Conservation (phyloP, 768 basidiomycete genomes). For the Collybia nuda region DNA sequence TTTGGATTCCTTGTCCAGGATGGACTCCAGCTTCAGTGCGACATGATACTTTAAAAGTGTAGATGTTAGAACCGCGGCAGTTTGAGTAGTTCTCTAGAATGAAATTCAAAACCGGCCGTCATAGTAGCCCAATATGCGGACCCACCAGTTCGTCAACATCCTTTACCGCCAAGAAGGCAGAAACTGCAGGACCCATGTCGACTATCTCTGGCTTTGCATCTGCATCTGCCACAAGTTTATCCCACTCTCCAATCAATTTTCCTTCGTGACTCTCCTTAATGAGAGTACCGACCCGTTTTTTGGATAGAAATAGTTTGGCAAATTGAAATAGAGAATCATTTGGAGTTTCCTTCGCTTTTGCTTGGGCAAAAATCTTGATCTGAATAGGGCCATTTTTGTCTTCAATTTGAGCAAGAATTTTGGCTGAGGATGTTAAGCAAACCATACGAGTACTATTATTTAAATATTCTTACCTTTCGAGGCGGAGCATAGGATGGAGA, state of each 20-base stretch:
- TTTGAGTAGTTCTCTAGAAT: constrained; percentile 72
- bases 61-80: constrained; percentile 76
- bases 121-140: constrained; percentile 6
- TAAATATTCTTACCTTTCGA: constrained; percentile 66
- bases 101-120: background rate
- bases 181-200: constrained; percentile 77
- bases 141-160: constrained; percentile 90
- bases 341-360: constrained; percentile 76
- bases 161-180: constrained; percentile 81
- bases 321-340: constrained; percentile 76
- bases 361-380: constrained; percentile 75
- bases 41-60: constrained; percentile 86
- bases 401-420: constrained; percentile 80
- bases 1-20: constrained; percentile 89
- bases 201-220: constrained; percentile 67
- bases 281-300: constrained; percentile 70
- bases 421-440: constrained; percentile 49
- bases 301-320: constrained; percentile 56
- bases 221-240: constrained; percentile 54
- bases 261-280: constrained; percentile 84
- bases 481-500: constrained; percentile 81
- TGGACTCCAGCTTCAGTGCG: constrained; percentile 82
- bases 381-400: constrained; percentile 53
- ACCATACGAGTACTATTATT: background rate
- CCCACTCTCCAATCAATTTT: constrained; percentile 89